A percentile compares a stretch with the other conserved stretches of the same genome.
Evolutionary conservation across 352 stramenopile species (phyloP).

Genomic region (Globisporangium cederbergense): DNA sequence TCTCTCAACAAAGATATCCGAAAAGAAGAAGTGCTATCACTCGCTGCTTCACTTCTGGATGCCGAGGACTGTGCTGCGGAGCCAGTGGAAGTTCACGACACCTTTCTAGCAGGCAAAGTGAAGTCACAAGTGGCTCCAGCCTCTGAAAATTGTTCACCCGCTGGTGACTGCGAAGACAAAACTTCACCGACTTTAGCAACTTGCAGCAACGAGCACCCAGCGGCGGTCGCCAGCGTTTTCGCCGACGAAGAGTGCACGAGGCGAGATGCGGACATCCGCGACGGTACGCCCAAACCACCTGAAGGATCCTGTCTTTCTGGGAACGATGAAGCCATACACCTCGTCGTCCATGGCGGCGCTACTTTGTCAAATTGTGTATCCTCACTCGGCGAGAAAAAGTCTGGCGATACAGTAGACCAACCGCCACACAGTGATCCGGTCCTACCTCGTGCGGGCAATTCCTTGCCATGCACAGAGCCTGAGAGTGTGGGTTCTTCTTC

Average conservation of each 20-base stretch:
- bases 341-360: too few relatives aligned
- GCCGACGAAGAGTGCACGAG: too few relatives aligned
- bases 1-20: not conserved
- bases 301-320: too few relatives aligned
- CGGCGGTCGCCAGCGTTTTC: too few relatives aligned
- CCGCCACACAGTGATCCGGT: not conserved
- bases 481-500: not conserved
- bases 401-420: not conserved
- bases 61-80: not conserved
- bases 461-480: not conserved
- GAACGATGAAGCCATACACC: too few relatives aligned
- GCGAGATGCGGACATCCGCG: too few relatives aligned
- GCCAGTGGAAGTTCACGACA: not conserved
- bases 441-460: not conserved
- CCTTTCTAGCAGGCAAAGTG: not conserved
- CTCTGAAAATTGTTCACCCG: too few relatives aligned
- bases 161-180: not conserved
- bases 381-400: not conserved
- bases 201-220: too few relatives aligned
- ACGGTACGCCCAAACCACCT: too few relatives aligned
- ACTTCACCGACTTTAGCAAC: not conserved
- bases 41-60: not conserved
- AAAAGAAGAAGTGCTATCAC: not conserved
- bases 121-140: not conserved
- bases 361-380: not conserved